These are phyloP conservation scores for Phaffomyces antillensis DNA, from an alignment of 805 yeast species.

Conservation along the genomic window DNA sequence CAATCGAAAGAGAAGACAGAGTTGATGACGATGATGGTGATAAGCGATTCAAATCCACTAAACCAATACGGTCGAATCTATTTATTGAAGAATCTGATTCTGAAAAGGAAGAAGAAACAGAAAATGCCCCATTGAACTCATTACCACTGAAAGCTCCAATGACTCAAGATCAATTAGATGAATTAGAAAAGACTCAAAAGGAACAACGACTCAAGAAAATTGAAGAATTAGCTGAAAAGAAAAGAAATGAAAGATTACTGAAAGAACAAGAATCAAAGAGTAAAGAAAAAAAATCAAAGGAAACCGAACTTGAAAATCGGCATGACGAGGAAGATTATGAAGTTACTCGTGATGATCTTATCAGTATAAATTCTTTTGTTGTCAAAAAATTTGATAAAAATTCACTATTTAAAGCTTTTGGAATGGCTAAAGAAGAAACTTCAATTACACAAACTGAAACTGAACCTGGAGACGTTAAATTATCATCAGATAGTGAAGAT, in stretches of 20 bases:
- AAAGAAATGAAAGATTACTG: slow-evolving; percentile 15
- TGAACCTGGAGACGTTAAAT: slow-evolving; percentile 3
- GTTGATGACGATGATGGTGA: slow-evolving; percentile 2
- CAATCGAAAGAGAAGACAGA: background rate
- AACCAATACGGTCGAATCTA: slow-evolving; percentile 1
- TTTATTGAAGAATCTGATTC: slow-evolving; percentile 15
- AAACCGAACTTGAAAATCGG: slow-evolving; percentile 4
- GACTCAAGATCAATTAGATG: slow-evolving; percentile 1
- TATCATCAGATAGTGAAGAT: slow-evolving; percentile 9
- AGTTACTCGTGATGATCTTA: background rate
- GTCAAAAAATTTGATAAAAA: slow-evolving; percentile 16
- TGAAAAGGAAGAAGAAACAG: background rate
- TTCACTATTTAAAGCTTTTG: slow-evolving; percentile 19
- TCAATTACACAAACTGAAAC: slow-evolving; percentile 4
- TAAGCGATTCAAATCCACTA: background rate
- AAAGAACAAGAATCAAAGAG: slow-evolving; percentile 13
- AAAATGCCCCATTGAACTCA: background rate
- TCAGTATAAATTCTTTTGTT: slow-evolving; percentile 10
- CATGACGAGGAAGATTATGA: slow-evolving; percentile 8
- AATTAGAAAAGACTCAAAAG: slow-evolving; percentile 1
- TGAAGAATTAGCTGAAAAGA: slow-evolving; percentile 17
- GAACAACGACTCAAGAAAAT: slow-evolving; percentile 11
- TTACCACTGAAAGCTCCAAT: background rate
- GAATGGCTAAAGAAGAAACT: background rate
- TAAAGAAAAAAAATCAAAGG: slow-evolving; percentile 4